Evolutionary conservation across 2,329 filamentous ascomycete species (phyloP), one percentile per base, ranked within the genome.

Genomic region (Beauveria sp.): DNA sequence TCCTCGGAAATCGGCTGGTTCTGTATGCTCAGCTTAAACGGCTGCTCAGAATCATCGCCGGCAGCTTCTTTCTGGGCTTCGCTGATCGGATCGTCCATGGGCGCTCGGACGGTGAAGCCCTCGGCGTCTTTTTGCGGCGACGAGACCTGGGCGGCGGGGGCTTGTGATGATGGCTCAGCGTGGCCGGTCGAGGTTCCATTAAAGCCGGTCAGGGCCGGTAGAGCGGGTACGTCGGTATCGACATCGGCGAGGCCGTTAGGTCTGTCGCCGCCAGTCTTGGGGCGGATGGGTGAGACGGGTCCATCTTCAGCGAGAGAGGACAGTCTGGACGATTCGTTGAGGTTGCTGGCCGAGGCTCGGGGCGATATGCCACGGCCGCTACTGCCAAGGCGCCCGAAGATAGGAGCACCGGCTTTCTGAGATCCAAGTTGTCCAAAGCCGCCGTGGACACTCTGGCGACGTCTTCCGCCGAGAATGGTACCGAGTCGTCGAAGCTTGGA

Each of bases 21-120:
- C 64, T 87, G 82, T 56, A 96, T 96, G 69, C 85, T 91, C 57
- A 96, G 81, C 72, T 90, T 93, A 76, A 92, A 92, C 9, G 86
- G 78, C 52, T 86, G 82, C n/a, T 87, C 84, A 5, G 74, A 75
- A 48, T 86, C 84, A 55, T 87, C 84, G 14, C 75, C 77, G 55
- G 73, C 73, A 9, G 74, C 80, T 69, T 92, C 89, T 48, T 81
- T 80, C 71, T 92, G 83, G 8, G 89, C 90, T 70, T 88, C 84
- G 0, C 89, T 88, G 62, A 93, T 88, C 3, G 85, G 79, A 70
- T 87, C 79, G 66, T 86, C 80, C 67, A 80, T 78, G 1, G 83
- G 77, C 0, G 84, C 80, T 0, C 88, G 89, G n/a, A 93, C 82
- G 4, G 82, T 88, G 69, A 87, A 94, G 7, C 90, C 91, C 65